phyloP scores from a whole-genome alignment of 163 green algal species.

The Coccomyxa subellipsoidea region DNA sequence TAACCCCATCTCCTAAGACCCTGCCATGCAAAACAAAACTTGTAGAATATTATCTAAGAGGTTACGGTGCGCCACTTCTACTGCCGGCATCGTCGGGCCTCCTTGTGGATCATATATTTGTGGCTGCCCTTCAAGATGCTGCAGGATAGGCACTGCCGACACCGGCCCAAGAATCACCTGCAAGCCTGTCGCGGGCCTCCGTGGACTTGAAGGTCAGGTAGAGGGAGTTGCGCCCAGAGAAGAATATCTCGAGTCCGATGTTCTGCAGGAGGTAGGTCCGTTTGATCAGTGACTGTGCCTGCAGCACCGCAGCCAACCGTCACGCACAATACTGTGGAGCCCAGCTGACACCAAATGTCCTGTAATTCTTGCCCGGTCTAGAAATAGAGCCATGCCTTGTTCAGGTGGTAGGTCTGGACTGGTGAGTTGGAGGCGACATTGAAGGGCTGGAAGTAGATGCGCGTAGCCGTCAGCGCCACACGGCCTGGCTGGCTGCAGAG shows the following conservation, averaged over 20 bases:
- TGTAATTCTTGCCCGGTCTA: too few species aligned
- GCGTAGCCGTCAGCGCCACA: slow-evolving; percentile 9
- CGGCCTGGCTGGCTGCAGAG: slow-evolving; percentile 21
- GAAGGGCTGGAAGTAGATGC: slow-evolving; percentile 30
- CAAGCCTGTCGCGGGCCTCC: not conserved
- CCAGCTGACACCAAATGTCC: too few species aligned
- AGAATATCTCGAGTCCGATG: slow-evolving; percentile 21
- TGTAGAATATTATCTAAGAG: too few species aligned
- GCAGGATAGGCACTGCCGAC: not conserved
- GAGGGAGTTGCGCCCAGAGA: slow-evolving; percentile 7
- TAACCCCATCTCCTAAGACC: too few species aligned
- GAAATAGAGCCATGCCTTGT: slow-evolving; percentile 18
- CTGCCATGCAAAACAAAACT: too few species aligned
- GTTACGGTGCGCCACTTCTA: too few species aligned
- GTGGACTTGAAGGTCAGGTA: slow-evolving; percentile 18
- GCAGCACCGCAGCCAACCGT: not conserved
- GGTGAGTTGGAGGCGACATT: slow-evolving; percentile 12
- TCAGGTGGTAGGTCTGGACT: slow-evolving; percentile 9
- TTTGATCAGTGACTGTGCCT: slow-evolving; percentile 9
- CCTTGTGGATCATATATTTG: too few species aligned
- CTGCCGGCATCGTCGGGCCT: too few species aligned
- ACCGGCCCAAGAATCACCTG: not conserved
- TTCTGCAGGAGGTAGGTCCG: slow-evolving; percentile 18
- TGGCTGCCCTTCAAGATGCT: not conserved
- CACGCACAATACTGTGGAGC: too few species aligned